These are phyloP conservation scores for Mollisia scopiformis DNA, from an alignment of 2,329 filamentous ascomycete species.

Conservation along the genomic window DNA sequence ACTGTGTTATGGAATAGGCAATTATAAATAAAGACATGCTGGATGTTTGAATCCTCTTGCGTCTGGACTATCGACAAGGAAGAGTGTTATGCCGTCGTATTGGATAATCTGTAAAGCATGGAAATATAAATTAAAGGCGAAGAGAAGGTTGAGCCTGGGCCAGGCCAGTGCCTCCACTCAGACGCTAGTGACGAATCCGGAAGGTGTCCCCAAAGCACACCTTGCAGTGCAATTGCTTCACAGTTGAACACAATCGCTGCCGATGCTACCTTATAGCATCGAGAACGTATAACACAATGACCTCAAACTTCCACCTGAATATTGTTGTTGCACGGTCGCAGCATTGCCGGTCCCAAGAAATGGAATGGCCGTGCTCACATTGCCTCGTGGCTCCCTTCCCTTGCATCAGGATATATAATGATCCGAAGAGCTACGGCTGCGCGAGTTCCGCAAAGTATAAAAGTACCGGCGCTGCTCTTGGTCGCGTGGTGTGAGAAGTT, in stretches of 20 bases:
- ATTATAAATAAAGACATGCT: not conserved
- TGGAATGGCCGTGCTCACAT: not conserved
- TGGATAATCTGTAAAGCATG: not conserved
- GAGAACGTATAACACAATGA: not conserved
- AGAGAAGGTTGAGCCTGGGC: not conserved
- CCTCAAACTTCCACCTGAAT: not conserved
- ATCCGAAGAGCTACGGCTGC: not conserved
- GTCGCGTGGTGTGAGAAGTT: not conserved
- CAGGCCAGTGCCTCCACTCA: too few species aligned
- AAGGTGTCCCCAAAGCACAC: not conserved
- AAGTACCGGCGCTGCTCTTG: not conserved
- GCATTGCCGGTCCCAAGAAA: not conserved
- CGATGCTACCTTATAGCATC: not conserved
- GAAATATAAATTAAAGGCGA: constrained; percentile 10
- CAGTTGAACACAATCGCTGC: not conserved
- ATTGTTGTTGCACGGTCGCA: not conserved
- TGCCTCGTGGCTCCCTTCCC: not conserved
- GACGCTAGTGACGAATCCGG: not conserved
- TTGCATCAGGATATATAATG: not conserved
- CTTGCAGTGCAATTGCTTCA: not conserved
- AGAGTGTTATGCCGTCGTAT: constrained; percentile 4
- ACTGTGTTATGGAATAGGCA: not conserved
- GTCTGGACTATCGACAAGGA: not conserved
- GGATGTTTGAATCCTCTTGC: not conserved
- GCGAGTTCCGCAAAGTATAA: not conserved